Evolutionary conservation across 805 yeast genomes (phyloP).

Genomic region (Zygotorulaspora sp.): DNA sequence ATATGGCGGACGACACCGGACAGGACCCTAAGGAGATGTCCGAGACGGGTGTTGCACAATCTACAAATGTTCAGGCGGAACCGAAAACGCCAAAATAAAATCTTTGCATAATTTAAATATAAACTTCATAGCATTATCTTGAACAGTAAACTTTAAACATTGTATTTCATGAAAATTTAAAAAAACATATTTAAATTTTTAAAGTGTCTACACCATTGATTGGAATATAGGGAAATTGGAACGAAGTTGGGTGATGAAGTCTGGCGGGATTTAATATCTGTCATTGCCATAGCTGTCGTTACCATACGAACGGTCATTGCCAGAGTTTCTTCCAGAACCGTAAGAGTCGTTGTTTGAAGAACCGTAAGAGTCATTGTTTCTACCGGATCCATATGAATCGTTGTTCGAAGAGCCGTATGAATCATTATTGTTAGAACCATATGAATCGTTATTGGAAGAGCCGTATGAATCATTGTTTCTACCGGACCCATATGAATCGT

Average conservation of each 20-base stretch:
- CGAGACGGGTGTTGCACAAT: slow-evolving; percentile 1
- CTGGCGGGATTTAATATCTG: too few relatives aligned
- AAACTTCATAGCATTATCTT: too few relatives aligned
- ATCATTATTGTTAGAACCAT: slow-evolving; percentile 25
- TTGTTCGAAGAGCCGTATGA: slow-evolving; percentile 30
- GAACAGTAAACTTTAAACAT: not conserved
- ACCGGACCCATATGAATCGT: slow-evolving; percentile 24
- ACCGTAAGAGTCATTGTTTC: slow-evolving; percentile 15
- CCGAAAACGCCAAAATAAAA: not conserved
- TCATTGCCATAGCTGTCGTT: slow-evolving; percentile 14
- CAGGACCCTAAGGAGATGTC: slow-evolving; percentile 3
- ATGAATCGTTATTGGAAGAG: slow-evolving; percentile 14
- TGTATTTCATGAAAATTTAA: not conserved
- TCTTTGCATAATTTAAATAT: too few relatives aligned
- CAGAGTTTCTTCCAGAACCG: slow-evolving; percentile 9
- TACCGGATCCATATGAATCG: slow-evolving; percentile 26
- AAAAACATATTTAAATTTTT: too few relatives aligned
- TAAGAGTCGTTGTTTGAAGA: slow-evolving; percentile 9
- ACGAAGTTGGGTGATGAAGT: too few relatives aligned
- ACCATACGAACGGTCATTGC: too few relatives aligned
- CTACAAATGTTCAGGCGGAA: not conserved
- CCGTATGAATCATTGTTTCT: slow-evolving; percentile 25
- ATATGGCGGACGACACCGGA: slow-evolving; percentile 1
- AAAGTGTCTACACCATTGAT: too few relatives aligned
- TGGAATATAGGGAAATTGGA: too few relatives aligned